Conservation (phyloP, 805 yeast genomes). For the Kregervanrija delftensis region DNA sequence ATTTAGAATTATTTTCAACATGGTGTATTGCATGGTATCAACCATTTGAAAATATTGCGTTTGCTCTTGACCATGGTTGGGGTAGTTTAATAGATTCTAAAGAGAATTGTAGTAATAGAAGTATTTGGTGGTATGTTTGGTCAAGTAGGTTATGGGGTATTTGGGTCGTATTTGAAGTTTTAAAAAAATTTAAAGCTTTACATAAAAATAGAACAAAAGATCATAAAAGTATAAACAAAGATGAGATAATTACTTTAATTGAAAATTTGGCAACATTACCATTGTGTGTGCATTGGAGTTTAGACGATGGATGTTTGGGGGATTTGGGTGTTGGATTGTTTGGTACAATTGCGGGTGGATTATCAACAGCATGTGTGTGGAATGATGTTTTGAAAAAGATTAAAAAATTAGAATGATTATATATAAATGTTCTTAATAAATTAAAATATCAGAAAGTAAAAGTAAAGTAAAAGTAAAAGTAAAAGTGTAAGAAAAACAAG, state of each 20-base stretch:
- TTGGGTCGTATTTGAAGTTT: constrained; percentile 27
- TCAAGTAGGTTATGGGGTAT: constrained; percentile 30
- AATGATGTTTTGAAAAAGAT: constrained; percentile 12
- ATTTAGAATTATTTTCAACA: constrained; percentile 10
- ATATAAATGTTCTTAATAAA: background rate
- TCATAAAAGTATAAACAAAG: constrained; percentile 6
- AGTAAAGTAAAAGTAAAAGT: background rate
- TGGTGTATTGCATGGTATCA: constrained; percentile 20
- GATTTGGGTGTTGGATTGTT: constrained; percentile 28
- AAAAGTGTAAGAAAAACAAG: background rate
- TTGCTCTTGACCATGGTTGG: constrained; percentile 28
- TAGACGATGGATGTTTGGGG: constrained; percentile 26
- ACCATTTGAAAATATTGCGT: constrained; percentile 30
- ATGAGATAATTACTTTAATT: constrained; percentile 13
- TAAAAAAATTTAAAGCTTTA: constrained; percentile 12
- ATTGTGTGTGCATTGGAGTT: constrained; percentile 32
- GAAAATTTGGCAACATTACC: constrained; percentile 30
- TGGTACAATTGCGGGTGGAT: constrained; percentile 24
- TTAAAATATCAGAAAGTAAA: background rate
- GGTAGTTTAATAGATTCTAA: constrained; percentile 13
- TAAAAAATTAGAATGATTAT: constrained; percentile 3
- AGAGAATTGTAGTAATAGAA: constrained; percentile 2
- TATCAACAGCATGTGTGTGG: constrained; percentile 18
- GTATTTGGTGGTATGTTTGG: constrained; percentile 25
- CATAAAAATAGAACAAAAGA: background rate